Conservation (phyloP, 441 rosid species). For the Jatropha multifida region DNA sequence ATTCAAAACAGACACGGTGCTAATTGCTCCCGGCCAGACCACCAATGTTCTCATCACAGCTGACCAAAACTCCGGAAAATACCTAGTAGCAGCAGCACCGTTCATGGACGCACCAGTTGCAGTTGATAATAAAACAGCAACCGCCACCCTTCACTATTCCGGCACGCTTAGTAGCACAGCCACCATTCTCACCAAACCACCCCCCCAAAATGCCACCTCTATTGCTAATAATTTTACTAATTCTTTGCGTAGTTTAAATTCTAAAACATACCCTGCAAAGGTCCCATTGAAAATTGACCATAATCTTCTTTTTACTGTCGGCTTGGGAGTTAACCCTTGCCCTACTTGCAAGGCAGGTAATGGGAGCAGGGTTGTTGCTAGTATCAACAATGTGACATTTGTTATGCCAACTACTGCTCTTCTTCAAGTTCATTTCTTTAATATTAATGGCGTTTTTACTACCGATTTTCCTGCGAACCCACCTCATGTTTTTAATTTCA, state of each 20-base stretch:
- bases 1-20: slow-evolving; percentile 54
- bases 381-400: slow-evolving; percentile 80
- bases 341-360: slow-evolving; percentile 67
- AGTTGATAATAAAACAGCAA: slow-evolving; percentile 70
- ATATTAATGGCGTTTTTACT: slow-evolving; percentile 69
- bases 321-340: slow-evolving; percentile 72
- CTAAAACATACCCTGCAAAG: slow-evolving; percentile 59
- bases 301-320: slow-evolving; percentile 62
- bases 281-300: slow-evolving; percentile 72
- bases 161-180: slow-evolving; percentile 52
- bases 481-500: slow-evolving; percentile 57
- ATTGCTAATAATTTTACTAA: slow-evolving; percentile 54
- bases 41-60: slow-evolving; percentile 76
- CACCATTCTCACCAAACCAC: slow-evolving; percentile 47
- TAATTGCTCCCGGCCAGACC: slow-evolving; percentile 88
- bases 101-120: slow-evolving; percentile 82
- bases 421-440: slow-evolving; percentile 81
- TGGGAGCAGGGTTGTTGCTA: slow-evolving; percentile 72
- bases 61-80: slow-evolving; percentile 49
- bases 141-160: slow-evolving; percentile 66
- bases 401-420: slow-evolving; percentile 76
- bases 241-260: slow-evolving; percentile 75
- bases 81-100: slow-evolving; percentile 68
- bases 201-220: slow-evolving; percentile 71
- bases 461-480: slow-evolving; percentile 78